A percentile compares a stretch with the other conserved stretches of the same genome.
Conservation (phyloP, 345 rosid genomes). For the Pistacia integerrima region DNA sequence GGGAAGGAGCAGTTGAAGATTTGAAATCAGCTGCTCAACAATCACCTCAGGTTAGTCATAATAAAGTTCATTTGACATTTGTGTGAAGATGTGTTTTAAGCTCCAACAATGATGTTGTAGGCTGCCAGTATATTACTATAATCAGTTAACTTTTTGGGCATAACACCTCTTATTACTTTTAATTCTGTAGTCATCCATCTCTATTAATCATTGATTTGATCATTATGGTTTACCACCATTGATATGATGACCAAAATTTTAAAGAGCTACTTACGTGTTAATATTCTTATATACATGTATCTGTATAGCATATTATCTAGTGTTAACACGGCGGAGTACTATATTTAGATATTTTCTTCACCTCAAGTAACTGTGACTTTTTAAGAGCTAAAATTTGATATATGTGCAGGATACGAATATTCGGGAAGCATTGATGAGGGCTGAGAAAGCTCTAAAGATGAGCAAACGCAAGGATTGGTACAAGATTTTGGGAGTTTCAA, state of each 20-base stretch:
- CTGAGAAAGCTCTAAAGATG: conserved; percentile 96
- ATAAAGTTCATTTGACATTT: not conserved
- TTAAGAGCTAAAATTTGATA: conserved; percentile 12
- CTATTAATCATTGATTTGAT: not conserved
- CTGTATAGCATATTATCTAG: not conserved
- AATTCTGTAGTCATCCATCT: not conserved
- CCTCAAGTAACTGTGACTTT: not conserved
- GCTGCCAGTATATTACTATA: not conserved
- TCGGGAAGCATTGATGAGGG: conserved; percentile 77
- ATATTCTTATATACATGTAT: not conserved
- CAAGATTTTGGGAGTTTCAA: conserved; percentile 84
- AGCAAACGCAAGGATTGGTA: conserved; percentile 98
- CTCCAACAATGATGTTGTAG: not conserved
- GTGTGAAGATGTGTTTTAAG: not conserved
- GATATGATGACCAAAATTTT: not conserved
- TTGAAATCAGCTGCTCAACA: conserved; percentile 78
- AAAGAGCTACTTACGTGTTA: not conserved
- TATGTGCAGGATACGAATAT: conserved; percentile 72
- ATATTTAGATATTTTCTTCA: not conserved
- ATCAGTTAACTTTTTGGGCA: not conserved
- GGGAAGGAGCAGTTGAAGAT: conserved; percentile 99
- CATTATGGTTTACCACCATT: not conserved
- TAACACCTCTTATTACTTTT: not conserved
- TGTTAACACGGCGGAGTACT: not conserved
- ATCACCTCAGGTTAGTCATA: conserved; percentile 77